Base-by-base conservation (phyloP, 2,329 filamentous ascomycete species). In the Cladosporium sphaerospermum region DNA sequence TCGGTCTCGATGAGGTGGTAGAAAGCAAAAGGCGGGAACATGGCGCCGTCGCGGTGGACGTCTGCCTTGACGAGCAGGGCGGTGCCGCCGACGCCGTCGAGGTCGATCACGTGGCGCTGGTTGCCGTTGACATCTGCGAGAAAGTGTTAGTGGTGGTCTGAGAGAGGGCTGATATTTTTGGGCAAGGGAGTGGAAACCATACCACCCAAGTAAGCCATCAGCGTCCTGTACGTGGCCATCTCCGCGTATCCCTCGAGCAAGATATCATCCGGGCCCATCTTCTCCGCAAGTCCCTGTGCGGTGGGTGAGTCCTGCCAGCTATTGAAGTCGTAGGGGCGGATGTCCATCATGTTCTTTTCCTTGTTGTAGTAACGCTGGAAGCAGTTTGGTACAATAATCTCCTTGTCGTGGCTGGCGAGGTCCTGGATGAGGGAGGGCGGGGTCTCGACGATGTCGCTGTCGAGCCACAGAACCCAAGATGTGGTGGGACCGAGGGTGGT, bases 1-100 rank as follows among this genome's bases (percentile, higher is more conserved):
- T 99, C 93, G 0, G 93, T 97, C 76, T 99, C 93, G 56, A 99
- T 95, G 56, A 99, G 78, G 71, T 99, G 87, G 68, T 96, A 97
- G 67, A 99, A 99, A 3, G 92, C 74, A 68, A 99, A 99, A 0
- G 93, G 82, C 14, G 93, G 93, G 74, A 99, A 99, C 92, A 97
- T 99, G 68, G 93, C 92, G 16, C 93, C 93, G 66, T 99, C 93
- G 23, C 93, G 83, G 69, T 99, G 93, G 19, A 99, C 93, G 55
- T 97, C 91, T 1, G 91, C 93, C 75, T 96, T 96, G 56, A 99
- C 93, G 64, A 99, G 75, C 58, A 99, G 75, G 1, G 91, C 88
- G 1, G 92, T 95, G 34, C 93, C 93, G 52, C 93, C 93, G 3
- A 99, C 93, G 46, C 93, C 93, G 67, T 99, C 93, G 8, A 99